Evolutionary conservation across 1,284 basidiomycete species (phyloP), one percentile per base, ranked within the genome.

Genomic region (Marasmius oreades): DNA sequence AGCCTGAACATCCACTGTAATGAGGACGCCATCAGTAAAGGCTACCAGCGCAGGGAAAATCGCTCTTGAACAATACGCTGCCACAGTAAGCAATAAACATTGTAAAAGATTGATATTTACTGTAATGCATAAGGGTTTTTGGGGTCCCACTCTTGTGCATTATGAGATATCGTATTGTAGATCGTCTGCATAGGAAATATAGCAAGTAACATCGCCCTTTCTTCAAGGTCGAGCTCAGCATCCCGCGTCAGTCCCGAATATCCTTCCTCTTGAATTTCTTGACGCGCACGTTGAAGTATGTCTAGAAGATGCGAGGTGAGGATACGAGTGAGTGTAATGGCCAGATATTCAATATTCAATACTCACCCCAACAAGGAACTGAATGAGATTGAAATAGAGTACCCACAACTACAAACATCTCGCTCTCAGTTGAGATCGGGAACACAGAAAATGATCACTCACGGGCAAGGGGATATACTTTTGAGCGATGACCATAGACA

Each of bases 381-480:
- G 79, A 52, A 91, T 76, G 43, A 78, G 66, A 67, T 85, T 88
- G 77, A 90, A 89, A 76, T 85, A 91, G 1, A 85, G 85, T 1
- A 87, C 84, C 87, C 88, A 90, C 36, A 88, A 75, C 84, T 86
- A 55, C 4, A 58, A 24, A 42, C 10, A 56, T n/a, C 24, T 26
- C 1, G 57, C 22, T 22, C 11, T 37, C 46, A 53, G 33, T 52
- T 43, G 44, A 48, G 33, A 44, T 34, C 33, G 33, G n/a, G 31
- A 2, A 22, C 2, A 33, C 46, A 50, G 22, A 31, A 8, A 39
- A 50, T 31, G 22, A 28, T 33, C 5, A 65, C 74, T 57, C 58
- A 86, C 82, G 70, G 90, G 85, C 5, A 84, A 77, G 14, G 90
- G 80, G 31, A 94, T 70, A 68, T 86, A 90, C 58, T 77, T 85